Evolutionary conservation across 2,329 filamentous ascomycete species (phyloP), one percentile per base, ranked within the genome.

Genomic region (Trichoderma cornu-damae): DNA sequence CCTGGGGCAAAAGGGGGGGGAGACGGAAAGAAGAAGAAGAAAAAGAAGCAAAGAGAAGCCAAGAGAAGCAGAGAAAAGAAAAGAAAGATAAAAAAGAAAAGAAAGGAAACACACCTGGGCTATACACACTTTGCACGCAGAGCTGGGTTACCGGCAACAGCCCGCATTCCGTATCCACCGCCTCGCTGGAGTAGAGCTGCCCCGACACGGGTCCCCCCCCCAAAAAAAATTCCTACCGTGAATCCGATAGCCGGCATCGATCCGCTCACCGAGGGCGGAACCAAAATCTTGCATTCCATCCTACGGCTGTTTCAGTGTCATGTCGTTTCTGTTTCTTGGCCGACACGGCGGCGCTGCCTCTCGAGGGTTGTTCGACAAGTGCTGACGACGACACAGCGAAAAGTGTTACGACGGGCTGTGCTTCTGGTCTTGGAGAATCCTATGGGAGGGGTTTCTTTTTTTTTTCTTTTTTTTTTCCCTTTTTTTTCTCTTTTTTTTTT

Each of bases 161-260:
- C 46, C 51, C 40, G 51, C 51, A 54, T 46, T 46, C 51, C 40
- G 30, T 28, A 28, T 42, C 37, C 26, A 42, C 24, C 5, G 34
- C 16, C 26, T 34, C 7, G 16, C 32, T 38, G 24, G 51, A 44
- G 28, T 16, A 47, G 34, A 38, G 42, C 51, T 47, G 42, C 51
- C 51, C 30, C 32, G 38, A 55, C 42, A 46, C 42, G 34, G 42
- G 24, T 16, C 42, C 34, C 42, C 42, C 22, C 42, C 34, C 42
- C 42, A 55, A 47, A n/a, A n/a, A n/a, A n/a, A n/a, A n/a, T n/a
- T 55, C 32, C 32, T 46, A 47, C 51, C n/a, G 16, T 37, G 51
- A 30, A 38, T 8, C 32, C 51, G 40, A 55, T 16, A 47, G 40
- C 51, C 42, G 51, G 22, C 51, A 44, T 47, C 42, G 51, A 37